These are phyloP conservation scores for Symbiodinium natans DNA, from an alignment of 73 alveolate species.

Conservation along the genomic window DNA sequence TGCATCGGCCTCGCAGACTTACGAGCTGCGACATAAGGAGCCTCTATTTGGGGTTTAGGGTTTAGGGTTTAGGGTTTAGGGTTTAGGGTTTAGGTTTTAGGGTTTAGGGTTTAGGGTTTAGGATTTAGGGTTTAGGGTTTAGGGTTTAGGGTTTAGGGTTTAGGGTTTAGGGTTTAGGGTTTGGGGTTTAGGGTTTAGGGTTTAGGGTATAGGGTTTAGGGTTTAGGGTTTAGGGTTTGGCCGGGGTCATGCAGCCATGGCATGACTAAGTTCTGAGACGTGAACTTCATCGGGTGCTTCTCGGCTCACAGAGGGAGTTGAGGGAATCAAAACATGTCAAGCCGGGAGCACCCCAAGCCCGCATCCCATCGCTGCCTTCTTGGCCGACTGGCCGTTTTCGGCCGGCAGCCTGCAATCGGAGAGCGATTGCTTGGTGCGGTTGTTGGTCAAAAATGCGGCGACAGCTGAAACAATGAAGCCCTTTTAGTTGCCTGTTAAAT, in stretches of 20 bases:
- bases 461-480: no score
- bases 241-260: no score
- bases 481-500: no score
- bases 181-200: background rate
- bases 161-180: background rate
- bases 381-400: background rate
- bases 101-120: no score
- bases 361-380: background rate
- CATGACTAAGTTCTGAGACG: no score
- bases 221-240: background rate
- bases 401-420: background rate
- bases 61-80: background rate
- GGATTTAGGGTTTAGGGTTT: background rate
- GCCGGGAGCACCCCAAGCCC: no score
- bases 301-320: no score
- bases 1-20: background rate
- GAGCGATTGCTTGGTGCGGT: no score
- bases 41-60: background rate
- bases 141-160: background rate
- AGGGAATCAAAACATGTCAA: no score
- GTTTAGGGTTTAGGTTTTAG: no score
- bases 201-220: background rate
- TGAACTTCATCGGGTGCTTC: no score
- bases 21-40: background rate
- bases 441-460: no score